Conservation (phyloP, 331 rosid species). For the Prunus yedoensis region DNA sequence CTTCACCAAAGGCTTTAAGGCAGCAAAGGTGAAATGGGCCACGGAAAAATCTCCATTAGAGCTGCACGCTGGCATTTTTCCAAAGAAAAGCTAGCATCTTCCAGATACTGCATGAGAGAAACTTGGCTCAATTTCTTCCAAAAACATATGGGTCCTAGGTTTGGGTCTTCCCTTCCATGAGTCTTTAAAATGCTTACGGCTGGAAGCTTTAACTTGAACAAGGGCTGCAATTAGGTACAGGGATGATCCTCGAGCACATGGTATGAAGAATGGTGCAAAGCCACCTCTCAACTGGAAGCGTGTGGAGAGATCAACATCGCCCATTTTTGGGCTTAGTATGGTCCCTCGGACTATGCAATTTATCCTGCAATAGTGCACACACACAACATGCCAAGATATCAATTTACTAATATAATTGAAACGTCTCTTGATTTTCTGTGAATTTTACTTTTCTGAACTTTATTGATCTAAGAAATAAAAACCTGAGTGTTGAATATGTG, state of each 20-base stretch:
- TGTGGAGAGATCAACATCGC: conserved; percentile 34
- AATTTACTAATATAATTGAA: too few relatives aligned
- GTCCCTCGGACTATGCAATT: conserved; percentile 39
- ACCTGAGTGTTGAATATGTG: background rate
- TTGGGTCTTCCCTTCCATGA: conserved; percentile 30
- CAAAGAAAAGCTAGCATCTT: conserved; percentile 1
- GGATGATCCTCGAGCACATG: background rate
- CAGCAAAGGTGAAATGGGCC: background rate
- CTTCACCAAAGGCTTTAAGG: background rate
- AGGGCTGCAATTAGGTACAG: background rate
- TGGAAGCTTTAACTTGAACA: background rate
- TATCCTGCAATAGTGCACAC: conserved; percentile 40
- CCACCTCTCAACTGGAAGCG: conserved; percentile 13
- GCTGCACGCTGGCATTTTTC: background rate
- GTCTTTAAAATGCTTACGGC: background rate
- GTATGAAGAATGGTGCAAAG: background rate
- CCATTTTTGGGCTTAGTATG: conserved; percentile 23
- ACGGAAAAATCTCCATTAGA: background rate
- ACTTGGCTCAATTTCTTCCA: conserved; percentile 26
- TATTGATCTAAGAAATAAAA: background rate
- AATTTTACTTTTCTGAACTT: background rate
- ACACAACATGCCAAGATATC: too few relatives aligned
- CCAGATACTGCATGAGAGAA: background rate
- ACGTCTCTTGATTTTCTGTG: background rate
- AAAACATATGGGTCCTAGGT: conserved; percentile 24